Percentiles rank a stretch among this genome's conserved stretches.
Conservation (phyloP, 257 asterid genomes). For the Avicennia marina region DNA sequence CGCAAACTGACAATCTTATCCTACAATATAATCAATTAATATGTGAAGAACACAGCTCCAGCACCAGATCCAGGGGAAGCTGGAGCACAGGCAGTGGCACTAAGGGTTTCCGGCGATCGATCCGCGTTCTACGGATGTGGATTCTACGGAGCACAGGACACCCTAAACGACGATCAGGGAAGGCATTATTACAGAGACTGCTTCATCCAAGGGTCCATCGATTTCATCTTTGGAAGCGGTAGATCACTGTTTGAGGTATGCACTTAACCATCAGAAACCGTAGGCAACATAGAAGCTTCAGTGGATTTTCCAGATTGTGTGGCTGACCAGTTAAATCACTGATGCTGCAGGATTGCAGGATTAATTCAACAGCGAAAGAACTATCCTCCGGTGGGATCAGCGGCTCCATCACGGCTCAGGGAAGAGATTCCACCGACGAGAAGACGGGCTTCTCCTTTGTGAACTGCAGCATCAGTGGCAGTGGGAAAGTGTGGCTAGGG, state of each 20-base stretch:
- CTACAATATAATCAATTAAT: no score
- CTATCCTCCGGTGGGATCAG: slow-evolving; percentile 23
- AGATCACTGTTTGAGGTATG: slow-evolving; percentile 70
- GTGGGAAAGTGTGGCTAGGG: slow-evolving; percentile 81
- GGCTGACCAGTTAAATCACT: no score
- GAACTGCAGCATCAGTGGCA: slow-evolving; percentile 57
- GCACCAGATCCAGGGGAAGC: slow-evolving; percentile 59
- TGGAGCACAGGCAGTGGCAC: slow-evolving; percentile 75
- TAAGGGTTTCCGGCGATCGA: slow-evolving; percentile 58
- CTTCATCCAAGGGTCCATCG: slow-evolving; percentile 82
- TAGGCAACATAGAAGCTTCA: no score
- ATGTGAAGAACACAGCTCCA: slow-evolving; percentile 67
- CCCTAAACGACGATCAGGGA: slow-evolving; percentile 70
- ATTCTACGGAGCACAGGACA: slow-evolving; percentile 79
- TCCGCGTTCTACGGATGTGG: slow-evolving; percentile 86
- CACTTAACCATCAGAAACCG: no score
- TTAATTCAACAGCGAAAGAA: slow-evolving; percentile 61
- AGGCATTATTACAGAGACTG: slow-evolving; percentile 86
- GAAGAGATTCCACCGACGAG: slow-evolving; percentile 40
- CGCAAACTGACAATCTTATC: no score
- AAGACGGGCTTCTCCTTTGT: slow-evolving; percentile 73
- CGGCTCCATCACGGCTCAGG: slow-evolving; percentile 84
- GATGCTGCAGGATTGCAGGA: slow-evolving; percentile 62
- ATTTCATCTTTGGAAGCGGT: slow-evolving; percentile 80
- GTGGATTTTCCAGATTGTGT: no score